Percentiles rank a stretch among this genome's conserved stretches.
Conservation (phyloP, 306 rosid genomes). For the Castanea crenata region DNA sequence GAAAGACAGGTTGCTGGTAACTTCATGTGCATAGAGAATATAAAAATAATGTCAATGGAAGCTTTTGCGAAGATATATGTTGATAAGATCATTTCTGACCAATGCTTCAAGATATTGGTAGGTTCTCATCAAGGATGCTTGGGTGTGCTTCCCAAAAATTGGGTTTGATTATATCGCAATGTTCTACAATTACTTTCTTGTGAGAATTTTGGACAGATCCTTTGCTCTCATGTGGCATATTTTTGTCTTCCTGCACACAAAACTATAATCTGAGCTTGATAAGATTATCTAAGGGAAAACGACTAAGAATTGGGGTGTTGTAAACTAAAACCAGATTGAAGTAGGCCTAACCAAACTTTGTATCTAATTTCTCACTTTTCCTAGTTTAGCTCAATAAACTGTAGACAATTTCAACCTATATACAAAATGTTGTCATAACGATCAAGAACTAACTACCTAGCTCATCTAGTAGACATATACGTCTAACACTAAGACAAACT, state of each 20-base stretch:
- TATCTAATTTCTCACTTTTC: not conserved
- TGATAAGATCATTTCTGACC: not conserved
- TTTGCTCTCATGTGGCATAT: slow-evolving; percentile 24
- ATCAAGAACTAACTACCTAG: not conserved
- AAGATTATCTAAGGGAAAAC: not conserved
- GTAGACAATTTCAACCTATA: not conserved
- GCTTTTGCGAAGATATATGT: not conserved
- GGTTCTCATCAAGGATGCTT: slow-evolving; percentile 42
- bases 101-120: not conserved
- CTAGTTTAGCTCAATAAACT: not conserved
- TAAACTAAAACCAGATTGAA: not conserved
- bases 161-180: slow-evolving; percentile 59
- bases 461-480: not conserved
- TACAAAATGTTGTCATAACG: not conserved
- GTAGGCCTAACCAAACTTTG: not conserved
- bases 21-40: not conserved
- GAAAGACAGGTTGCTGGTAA: not conserved
- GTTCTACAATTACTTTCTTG: slow-evolving; percentile 39
- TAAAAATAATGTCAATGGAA: not conserved
- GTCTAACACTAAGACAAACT: not conserved
- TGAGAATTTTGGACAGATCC: slow-evolving; percentile 18
- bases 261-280: not conserved
- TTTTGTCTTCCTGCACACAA: slow-evolving; percentile 25
- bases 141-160: slow-evolving; percentile 61
- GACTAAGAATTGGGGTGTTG: not conserved